A percentile compares a stretch with the other conserved stretches of the same genome.
Evolutionary conservation across 2,329 filamentous ascomycete genomes (phyloP).

Genomic region (Diaporthe caulivora): DNA sequence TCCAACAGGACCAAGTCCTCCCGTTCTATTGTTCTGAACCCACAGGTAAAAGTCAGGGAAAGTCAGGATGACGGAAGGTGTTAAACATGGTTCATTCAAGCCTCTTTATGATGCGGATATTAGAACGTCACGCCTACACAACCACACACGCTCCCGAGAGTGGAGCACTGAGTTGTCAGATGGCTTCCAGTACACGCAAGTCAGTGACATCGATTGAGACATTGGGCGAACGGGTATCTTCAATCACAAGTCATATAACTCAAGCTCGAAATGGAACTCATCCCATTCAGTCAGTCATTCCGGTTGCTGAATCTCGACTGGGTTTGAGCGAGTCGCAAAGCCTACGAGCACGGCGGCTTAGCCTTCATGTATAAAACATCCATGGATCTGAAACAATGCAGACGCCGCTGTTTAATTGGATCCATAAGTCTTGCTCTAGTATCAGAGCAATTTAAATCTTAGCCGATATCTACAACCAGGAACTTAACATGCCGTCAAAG

Average conservation of each 20-base stretch:
- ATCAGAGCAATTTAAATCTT: not conserved
- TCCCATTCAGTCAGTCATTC: not conserved
- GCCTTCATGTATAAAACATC: not conserved
- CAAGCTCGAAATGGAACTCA: not conserved
- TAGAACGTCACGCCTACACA: too few species aligned
- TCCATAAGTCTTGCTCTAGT: too few species aligned
- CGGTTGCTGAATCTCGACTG: not conserved
- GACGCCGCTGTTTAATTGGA: not conserved
- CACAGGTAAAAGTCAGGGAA: too few species aligned
- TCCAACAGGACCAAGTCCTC: not conserved
- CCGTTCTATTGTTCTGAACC: not conserved
- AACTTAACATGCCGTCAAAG: constrained; percentile 4
- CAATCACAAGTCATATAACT: not conserved
- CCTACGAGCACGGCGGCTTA: not conserved
- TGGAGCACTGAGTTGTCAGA: too few species aligned
- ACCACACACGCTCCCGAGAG: too few species aligned
- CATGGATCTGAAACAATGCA: not conserved
- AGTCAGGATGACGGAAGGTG: too few species aligned
- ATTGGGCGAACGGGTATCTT: too few species aligned
- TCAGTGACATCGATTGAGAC: not conserved
- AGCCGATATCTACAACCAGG: not conserved
- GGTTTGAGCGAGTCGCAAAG: not conserved
- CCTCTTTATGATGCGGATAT: too few species aligned
- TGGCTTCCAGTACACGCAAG: too few species aligned
- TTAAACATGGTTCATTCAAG: too few species aligned